Base-by-base conservation (phyloP, 2,329 filamentous ascomycete species). In the Diaporthe vexans region DNA sequence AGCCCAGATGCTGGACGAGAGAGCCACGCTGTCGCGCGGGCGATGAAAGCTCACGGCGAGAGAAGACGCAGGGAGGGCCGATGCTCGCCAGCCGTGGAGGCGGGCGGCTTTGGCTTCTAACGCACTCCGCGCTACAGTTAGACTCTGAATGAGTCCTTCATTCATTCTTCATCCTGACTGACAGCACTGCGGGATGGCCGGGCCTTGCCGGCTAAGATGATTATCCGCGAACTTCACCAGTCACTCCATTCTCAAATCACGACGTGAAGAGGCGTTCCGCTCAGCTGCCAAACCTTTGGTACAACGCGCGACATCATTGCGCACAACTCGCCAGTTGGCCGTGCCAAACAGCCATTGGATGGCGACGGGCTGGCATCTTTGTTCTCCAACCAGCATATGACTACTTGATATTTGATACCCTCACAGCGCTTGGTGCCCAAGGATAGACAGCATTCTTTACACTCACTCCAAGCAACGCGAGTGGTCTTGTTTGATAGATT, bases 1-100 rank as follows among this genome's bases (percentile, higher is more conserved):
- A 75, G 76, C 26, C 76, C 77, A 17, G 76, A 76, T 26, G 77
- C 79, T 35, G 71, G 67, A 26, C 71, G 76, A 19, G 78, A 81
- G 57, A 77, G 74, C 11, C 78, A 80, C 52, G 81, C 81, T 71
- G 77, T 81, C 17, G 77, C 79, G 8, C 78, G 78, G 35, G 79
- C 80, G n/a, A 80, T 80, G 56, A 79, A 78, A 71, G 78, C 79
- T 8, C 82, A 84, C n/a, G 82, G 82, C 37, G 78, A 81, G 65
- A 78, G 78, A 46, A 79, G 79, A 63, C 78, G 80, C 73, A 77
- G 81, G 54, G 82, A 83, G 71, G 80, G 80, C 40, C 76, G 77
- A 1, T 77, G 76, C 8, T 81, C 83, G n/a, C 81, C 83, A 10
- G 78, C 77, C 29, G 75, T 83, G 21, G 82, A 82, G 73, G 74